Base-by-base conservation (phyloP, 306 rosid genomes). In the Cercis canadensis region DNA sequence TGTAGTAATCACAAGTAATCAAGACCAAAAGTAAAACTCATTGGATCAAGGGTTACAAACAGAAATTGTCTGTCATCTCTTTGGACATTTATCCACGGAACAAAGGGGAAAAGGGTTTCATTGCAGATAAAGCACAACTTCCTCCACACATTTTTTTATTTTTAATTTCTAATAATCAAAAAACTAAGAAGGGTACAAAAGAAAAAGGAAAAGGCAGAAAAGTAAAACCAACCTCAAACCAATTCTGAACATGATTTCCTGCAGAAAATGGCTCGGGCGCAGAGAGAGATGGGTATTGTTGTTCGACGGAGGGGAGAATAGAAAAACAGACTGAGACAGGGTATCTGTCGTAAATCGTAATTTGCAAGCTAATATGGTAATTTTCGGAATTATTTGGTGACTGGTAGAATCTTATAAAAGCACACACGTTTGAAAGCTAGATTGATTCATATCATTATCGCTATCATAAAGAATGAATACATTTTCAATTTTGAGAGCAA, bases 221-320 rank as follows among this genome's bases (percentile, higher is more conserved):
- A 33, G 17, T 14, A 53, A 17, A 41, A 64, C 50, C 76, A 21
- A 85, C 89, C 87, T 82, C 14, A 76, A 63, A 70, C 73, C 61
- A 52, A 52, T 44, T 49, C 72, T 65, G 16, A 79, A 60, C 87
- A 82, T 85, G 55, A 10, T 76, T 73, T 78, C 57, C 49, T 52
- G 75, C 67, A n/a, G 29, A 63, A 43, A 75, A 33, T 9, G 33
- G 54, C 21, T 66, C 21, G 29, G 54, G 51, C 24, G 40, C 63
- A 65, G 41, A 58, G 70, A 34, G 15, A 67, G 19, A 36, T 8
- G 5, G 24, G 33, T 10, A 4, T 5, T 8, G 12, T 32, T 66
- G 32, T 11, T 51, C 47, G 6, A 47, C 36, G 44, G 13, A 8
- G 4, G 50, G 40, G 58, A 9, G 8, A 1, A 3, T 24, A 39